These are phyloP conservation scores for Pichia ethanolica DNA, from an alignment of 805 yeast species.

Conservation along the genomic window DNA sequence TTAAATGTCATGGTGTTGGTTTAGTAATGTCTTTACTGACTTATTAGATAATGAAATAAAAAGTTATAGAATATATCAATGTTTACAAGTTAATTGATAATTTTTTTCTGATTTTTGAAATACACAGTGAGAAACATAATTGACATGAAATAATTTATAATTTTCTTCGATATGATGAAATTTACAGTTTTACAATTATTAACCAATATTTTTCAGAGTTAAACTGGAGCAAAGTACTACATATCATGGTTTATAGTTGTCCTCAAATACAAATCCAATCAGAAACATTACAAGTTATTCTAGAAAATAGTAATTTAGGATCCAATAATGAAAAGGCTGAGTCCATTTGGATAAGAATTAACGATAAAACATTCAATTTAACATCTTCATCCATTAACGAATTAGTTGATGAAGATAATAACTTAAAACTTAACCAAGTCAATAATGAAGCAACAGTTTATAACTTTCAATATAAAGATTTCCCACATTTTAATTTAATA, in stretches of 20 bases:
- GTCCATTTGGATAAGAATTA: conserved; percentile 2
- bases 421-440: not conserved
- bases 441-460: not conserved
- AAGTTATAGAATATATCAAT: too few species aligned
- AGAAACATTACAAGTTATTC: conserved; percentile 1
- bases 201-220: too few species aligned
- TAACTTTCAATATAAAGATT: not conserved
- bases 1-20: not conserved
- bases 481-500: not conserved
- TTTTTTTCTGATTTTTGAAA: too few species aligned
- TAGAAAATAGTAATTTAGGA: not conserved
- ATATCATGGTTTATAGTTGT: too few species aligned
- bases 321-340: not conserved
- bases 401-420: not conserved
- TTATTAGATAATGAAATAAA: not conserved
- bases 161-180: too few species aligned
- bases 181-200: too few species aligned
- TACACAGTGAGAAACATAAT: too few species aligned
- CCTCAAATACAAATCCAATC: conserved; percentile 3
- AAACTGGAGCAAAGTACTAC: too few species aligned
- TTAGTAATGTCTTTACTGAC: too few species aligned
- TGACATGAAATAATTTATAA: too few species aligned
- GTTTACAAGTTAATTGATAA: too few species aligned
- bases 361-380: not conserved
- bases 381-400: not conserved